These are phyloP conservation scores for Fulvia fulva DNA, from an alignment of 2,329 filamentous ascomycete species.

Conservation along the genomic window DNA sequence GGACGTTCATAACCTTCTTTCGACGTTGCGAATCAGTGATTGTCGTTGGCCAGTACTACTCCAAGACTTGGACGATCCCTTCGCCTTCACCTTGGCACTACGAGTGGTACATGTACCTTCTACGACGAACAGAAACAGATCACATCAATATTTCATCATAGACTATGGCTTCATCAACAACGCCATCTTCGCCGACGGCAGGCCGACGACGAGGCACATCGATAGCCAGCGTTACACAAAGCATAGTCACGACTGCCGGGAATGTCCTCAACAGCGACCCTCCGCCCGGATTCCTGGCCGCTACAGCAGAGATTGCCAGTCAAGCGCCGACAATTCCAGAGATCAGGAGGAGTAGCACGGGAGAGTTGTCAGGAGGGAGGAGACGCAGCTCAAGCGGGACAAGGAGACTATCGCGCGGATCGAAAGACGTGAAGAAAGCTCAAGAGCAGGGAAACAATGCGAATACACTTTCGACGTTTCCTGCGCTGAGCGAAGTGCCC, in stretches of 20 bases:
- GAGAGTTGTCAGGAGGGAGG: conserved; percentile 8
- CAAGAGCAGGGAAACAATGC: neutral
- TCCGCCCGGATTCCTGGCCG: conserved; percentile 33
- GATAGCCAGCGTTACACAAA: conserved; percentile 16
- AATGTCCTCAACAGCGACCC: conserved; percentile 15
- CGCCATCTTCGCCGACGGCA: neutral
- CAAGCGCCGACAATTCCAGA: conserved; percentile 43
- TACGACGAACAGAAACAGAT: neutral
- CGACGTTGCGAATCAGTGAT: neutral
- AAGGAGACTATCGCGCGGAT: conserved; percentile 10
- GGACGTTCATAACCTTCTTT: neutral
- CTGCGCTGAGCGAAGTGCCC: conserved; percentile 21
- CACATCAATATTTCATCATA: neutral
- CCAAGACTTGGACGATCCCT: neutral
- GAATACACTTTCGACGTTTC: conserved; percentile 14
- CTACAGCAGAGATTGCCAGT: conserved; percentile 39
- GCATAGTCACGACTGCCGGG: conserved; percentile 11
- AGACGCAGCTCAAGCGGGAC: conserved; percentile 17
- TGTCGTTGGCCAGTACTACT: neutral
- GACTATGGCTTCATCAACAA: neutral
- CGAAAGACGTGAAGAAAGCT: neutral
- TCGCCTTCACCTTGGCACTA: neutral
- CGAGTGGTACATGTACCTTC: neutral
- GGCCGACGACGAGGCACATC: conserved; percentile 9
- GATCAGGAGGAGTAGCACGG: conserved; percentile 35